Evolutionary conservation across 2,329 filamentous ascomycete genomes (phyloP), one percentile per base, ranked within the genome.

Genomic region (Monilinia fructicola): DNA sequence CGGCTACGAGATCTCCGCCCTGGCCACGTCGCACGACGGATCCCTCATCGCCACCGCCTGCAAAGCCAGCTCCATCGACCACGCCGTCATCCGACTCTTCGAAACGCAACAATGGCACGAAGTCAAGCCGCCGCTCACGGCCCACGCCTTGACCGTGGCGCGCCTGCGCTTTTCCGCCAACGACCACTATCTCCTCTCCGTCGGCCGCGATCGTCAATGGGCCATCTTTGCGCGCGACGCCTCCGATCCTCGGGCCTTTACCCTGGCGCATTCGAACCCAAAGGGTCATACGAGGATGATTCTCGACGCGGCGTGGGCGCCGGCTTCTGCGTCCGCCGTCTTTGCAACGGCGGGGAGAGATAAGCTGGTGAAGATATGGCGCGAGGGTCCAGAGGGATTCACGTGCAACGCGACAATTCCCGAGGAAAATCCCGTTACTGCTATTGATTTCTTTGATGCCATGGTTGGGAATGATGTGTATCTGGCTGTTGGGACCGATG

Each of bases 211-310:
- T 78, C 84, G 95, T 16, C 92, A 96, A 78, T 99, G 94, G 93
- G 89, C 88, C 0, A 81, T 98, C 0, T 99, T 94, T 76, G 80
- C 85, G 72, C 82, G 87, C 50, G 79, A 79, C 44, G 74, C 72
- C 7, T 73, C 77, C 1, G 75, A 76, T 1, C 72, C 60, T 44
- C 67, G 71, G 26, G 67, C 65, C 4, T 97, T 90, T 73, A 78
- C 77, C 31, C 80, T 89, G 3, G 77, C 85, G 50, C 81, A 88
- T 69, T 81, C 85, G 3, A 92, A 96, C 73, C 85, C 87, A 1
- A 97, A 96, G 78, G 94, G 91, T 0, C 95, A 99, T 77, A 84
- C 90, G 4, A 84, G 95, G 67, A 98, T 99, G 93, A 93, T 99
- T 55, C 82, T 98, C 18, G 92, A 93, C 75, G 90, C 88, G 1